Evolutionary conservation across 2,329 filamentous ascomycete species (phyloP).

Genomic region (Epichloe bromicola): DNA sequence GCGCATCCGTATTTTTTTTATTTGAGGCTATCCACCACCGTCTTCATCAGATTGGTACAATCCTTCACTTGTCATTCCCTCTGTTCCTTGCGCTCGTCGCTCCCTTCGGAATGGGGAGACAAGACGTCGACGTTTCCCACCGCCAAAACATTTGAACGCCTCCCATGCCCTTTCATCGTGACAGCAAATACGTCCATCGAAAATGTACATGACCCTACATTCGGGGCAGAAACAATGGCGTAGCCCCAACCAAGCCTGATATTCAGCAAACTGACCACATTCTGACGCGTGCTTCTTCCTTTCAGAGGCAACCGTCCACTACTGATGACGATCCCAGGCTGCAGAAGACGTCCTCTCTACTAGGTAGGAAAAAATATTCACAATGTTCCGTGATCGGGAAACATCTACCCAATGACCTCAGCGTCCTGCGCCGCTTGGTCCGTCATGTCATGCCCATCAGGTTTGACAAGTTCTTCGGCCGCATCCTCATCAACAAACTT

Average conservation of each 20-base stretch:
- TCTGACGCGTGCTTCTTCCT: background rate
- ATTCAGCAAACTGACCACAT: background rate
- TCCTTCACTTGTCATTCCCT: background rate
- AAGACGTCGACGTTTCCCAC: background rate
- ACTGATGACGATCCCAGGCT: background rate
- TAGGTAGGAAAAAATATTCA: background rate
- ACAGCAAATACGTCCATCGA: conserved; percentile 8
- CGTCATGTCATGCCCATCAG: conserved; percentile 29
- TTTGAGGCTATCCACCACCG: background rate
- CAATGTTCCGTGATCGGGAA: background rate
- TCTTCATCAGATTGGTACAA: background rate
- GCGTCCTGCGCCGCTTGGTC: conserved; percentile 25
- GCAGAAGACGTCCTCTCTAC: background rate
- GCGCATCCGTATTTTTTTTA: background rate
- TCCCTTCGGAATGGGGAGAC: too few relatives aligned
- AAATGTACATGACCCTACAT: conserved; percentile 9
- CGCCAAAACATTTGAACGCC: conserved; percentile 4
- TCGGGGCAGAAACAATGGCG: background rate
- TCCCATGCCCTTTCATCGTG: conserved; percentile 10
- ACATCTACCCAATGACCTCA: conserved; percentile 21
- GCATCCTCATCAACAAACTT: conserved; percentile 67
- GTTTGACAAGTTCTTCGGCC: conserved; percentile 60
- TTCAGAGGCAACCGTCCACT: background rate
- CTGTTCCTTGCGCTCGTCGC: background rate
- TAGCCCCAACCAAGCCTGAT: background rate